These are phyloP conservation scores for Simplicillium sp. DNA, from an alignment of 2,329 filamentous ascomycete species.

Conservation along the genomic window DNA sequence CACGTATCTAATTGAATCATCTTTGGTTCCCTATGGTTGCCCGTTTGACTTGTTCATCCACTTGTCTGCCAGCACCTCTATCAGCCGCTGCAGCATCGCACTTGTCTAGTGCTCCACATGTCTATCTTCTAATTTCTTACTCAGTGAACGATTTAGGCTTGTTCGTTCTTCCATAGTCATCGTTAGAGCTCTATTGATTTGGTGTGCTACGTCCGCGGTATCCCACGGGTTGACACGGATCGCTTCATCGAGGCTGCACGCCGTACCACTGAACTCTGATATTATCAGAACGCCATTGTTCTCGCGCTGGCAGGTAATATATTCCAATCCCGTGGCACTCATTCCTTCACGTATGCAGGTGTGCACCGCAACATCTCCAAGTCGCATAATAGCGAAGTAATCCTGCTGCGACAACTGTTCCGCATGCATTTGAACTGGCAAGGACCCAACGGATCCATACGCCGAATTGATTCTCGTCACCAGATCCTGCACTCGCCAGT, in stretches of 20 bases:
- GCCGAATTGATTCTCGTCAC: slow-evolving; percentile 85
- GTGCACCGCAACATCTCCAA: slow-evolving; percentile 85
- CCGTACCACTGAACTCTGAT: slow-evolving; percentile 93
- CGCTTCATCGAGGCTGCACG: slow-evolving; percentile 72
- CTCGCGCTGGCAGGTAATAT: slow-evolving; percentile 84
- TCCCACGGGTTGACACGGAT: slow-evolving; percentile 98
- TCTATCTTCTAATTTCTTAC: too few relatives aligned
- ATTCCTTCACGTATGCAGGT: slow-evolving; percentile 94
- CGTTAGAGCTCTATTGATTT: slow-evolving; percentile 71
- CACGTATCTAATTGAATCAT: too few relatives aligned
- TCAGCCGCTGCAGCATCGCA: too few relatives aligned
- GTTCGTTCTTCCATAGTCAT: slow-evolving; percentile 60
- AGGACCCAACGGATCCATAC: slow-evolving; percentile 80
- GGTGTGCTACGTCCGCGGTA: slow-evolving; percentile 68
- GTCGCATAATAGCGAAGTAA: slow-evolving; percentile 84
- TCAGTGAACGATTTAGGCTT: slow-evolving; percentile 7
- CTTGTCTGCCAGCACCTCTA: too few relatives aligned
- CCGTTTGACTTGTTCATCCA: too few relatives aligned
- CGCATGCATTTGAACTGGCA: slow-evolving; percentile 87
- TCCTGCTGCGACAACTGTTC: slow-evolving; percentile 84
- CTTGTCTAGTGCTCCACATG: too few relatives aligned
- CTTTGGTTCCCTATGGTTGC: too few relatives aligned
- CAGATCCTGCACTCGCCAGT: slow-evolving; percentile 80
- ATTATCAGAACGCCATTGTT: slow-evolving; percentile 81
- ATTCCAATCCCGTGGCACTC: slow-evolving; percentile 95